Evolutionary conservation across 495 filamentous ascomycete species (phyloP).

Genomic region (Aspergillus mulundensis): DNA sequence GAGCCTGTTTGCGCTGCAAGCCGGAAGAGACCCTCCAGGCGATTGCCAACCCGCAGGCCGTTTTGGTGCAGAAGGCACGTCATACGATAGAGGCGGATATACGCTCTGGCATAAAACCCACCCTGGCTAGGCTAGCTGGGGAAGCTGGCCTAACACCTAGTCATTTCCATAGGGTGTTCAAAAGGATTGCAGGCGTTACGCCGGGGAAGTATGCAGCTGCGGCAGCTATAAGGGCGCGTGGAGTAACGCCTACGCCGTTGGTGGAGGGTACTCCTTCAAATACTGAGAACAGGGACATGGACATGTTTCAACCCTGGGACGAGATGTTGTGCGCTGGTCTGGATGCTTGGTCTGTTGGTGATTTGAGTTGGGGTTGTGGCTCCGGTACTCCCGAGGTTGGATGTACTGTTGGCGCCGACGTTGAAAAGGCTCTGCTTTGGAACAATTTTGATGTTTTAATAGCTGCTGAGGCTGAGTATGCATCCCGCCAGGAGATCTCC

Average conservation of each 20-base stretch:
- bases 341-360: slow-evolving; percentile 4
- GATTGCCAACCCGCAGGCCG: slow-evolving; percentile 38
- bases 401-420: slow-evolving; percentile 4
- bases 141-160: slow-evolving; percentile 53
- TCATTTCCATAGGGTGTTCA: slow-evolving; percentile 62
- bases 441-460: slow-evolving; percentile 40
- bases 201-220: slow-evolving; percentile 51
- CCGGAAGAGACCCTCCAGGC: slow-evolving; percentile 43
- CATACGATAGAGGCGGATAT: slow-evolving; percentile 25
- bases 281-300: not conserved
- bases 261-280: slow-evolving; percentile 2
- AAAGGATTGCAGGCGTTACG: slow-evolving; percentile 55
- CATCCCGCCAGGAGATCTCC: slow-evolving; percentile 5
- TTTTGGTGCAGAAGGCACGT: slow-evolving; percentile 46
- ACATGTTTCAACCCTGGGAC: slow-evolving; percentile 15
- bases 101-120: slow-evolving; percentile 33
- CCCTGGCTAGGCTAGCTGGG: slow-evolving; percentile 47
- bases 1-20: slow-evolving; percentile 62
- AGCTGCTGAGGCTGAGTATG: slow-evolving; percentile 26
- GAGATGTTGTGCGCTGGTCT: not conserved
- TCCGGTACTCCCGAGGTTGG: not conserved
- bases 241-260: not conserved
- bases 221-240: not conserved
- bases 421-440: slow-evolving; percentile 20
- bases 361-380: slow-evolving; percentile 9